Base-by-base conservation (phyloP, 129 eudicot genomes). In the Escallonia rubra region DNA sequence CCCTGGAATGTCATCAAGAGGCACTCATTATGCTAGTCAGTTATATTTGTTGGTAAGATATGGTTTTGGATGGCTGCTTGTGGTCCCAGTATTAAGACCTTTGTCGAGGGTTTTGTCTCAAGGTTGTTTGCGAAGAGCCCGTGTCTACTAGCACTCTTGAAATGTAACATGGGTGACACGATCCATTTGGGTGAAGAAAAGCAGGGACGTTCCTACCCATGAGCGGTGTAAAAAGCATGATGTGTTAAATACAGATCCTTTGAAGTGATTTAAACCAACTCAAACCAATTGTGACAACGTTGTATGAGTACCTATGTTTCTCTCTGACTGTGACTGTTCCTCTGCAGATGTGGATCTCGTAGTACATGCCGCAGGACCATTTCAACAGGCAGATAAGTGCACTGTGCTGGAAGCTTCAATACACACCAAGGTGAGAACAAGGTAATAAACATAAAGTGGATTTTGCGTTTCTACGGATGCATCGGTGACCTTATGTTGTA, bases 391-490 rank as follows among this genome's bases (percentile, higher is more conserved):
- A 44, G 85, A 84, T 14, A 81, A 81, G 65, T 89, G 98, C 68
- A 74, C 76, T 64, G 96, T 93, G 63, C 88, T 93, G 72, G 95
- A 93, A 87, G 95, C 98, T 80, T 96, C 98, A 23, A 84, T 93
- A 63, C 78, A 74, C 86, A 91, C 96, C 87, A 89, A 93, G 98
- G 98, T 93, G 96, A 93, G 98, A 76, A 64, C 68, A 72, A 85
- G 90, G 91, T 82, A 82, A 86, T 80, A 61, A 74, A 58, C 70
- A 43, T 59, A 57, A 41, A 2, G 4, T 52, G 43, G 42, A n/a
- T 8, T 53, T 67, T 55, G 63, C 43, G 45, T 39, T 60, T 45
- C 23, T 64, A 43, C 43, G n/a, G 41, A 43, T 56, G 58, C 54
- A 66, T 65, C 10, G 43, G 52, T 15, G 44, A 63, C 7, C 5